Evolutionary conservation across 495 filamentous ascomycete genomes (phyloP), one percentile per base, ranked within the genome.

Genomic region (Hyaloscypha bicolor): DNA sequence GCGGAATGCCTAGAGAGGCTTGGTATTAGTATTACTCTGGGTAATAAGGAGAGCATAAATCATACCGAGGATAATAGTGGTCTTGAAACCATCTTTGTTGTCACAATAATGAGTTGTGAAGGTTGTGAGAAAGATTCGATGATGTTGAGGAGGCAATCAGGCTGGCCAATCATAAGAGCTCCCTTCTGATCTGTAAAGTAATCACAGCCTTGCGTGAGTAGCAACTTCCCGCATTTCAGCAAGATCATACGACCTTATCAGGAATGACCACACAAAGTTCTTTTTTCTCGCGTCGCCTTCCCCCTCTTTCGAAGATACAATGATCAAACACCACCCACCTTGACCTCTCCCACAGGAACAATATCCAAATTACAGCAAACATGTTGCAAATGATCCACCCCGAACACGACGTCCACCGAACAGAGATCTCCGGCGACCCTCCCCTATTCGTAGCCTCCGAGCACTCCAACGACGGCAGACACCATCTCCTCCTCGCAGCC

Each of bases 401-500:
- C 22, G 63, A 61, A 31, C 39, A 62, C 32, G 59, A 67, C 35
- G 48, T 56, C 19, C 39, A 31, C 35, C 60, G 25, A 37, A 55
- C 21, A 33, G 25, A 33, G 4, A 51, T 45, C 19, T 58, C 37
- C 22, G 35, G 63, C 53, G 8, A 48, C n/a, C 32, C 53, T 29
- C 8, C 8, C 22, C 29, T 64, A 25, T 58, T 70, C 32, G 33
- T 33, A 55, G 71, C 68, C 25, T 59, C 71, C 14, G 42, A 62
- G 25, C 58, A 81, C 66, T 63, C 74, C 31, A 65, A 82, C 25
- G 91, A 95, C 72, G 78, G 79, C 37, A 93, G 91, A 74, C 79
- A 79, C 22, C 92, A 98, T 76, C 83, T 97, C 19, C 87, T 97
- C 22, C 85, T 97, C 53, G 91, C 90, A 55, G 90, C 89, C 25